Evolutionary conservation across 306 rosid species (phyloP), one percentile per base, ranked within the genome.

Genomic region (Lathyrus oleraceus): DNA sequence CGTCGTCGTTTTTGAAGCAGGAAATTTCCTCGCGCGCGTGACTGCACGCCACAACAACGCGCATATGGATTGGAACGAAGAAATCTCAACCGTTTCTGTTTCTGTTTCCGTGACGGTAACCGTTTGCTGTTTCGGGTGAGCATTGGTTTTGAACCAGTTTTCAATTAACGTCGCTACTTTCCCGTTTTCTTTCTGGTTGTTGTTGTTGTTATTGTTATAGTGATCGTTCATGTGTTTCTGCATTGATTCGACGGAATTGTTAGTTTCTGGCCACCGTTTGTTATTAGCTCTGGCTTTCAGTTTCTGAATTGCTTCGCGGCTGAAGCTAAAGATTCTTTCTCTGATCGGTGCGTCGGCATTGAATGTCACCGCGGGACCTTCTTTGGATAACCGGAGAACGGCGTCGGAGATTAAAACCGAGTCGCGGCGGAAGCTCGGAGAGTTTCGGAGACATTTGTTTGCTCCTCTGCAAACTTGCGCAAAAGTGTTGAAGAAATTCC

Each of bases 401-500:
- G 79, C 86, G 10, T 81, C 61, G 0, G 98, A 90, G 35, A 87
- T 79, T 5, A 94, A 73, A 6, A 81, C 27, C 0, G 81, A 85
- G 2, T 82, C 79, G 1, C 98, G 86, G 14, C 54, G 48, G 75
- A 94, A 94, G 51, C 87, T 89, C 4, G 97, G 97, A 8, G 40
- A 48, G 17, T 73, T 81, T 2, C 85, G 57, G 28, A 87, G 4
- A 20, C 69, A 79, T 35, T 32, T 75, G 10, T 2, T 67, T 0
- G 65, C 73, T 0, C 75, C 81, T 60, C 84, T 69, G 42, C 84
- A 81, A 15, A 69, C 21, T 58, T 88, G 92, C 0, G 98, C 96
- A 78, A 94, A 94, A 10, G 88, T 85, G 51, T 94, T 94, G 86
- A 88, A 94, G 89, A 94, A 94, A 67, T 94, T 88, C 98, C 98